Base-by-base conservation (phyloP, 495 filamentous ascomycete species). In the Halenospora varia region DNA sequence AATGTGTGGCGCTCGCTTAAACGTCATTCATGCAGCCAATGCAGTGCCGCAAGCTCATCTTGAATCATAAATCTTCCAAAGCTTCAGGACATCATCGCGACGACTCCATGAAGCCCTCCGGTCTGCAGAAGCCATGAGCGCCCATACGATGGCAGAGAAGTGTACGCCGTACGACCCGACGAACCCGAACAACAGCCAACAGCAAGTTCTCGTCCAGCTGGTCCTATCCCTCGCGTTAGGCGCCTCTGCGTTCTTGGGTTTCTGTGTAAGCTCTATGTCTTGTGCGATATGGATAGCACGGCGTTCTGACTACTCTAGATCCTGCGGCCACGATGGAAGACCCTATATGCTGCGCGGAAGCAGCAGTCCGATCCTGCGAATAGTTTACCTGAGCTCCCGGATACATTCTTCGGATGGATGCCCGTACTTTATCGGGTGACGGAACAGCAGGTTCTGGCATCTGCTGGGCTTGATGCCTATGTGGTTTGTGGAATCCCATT, bases 341-440 rank as follows among this genome's bases (percentile, higher is more conserved):
- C 84, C 24, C 82, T 99, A 13, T 99, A 97, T 70, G 91, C 92
- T 20, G 93, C 95, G 15, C 84, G 95, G 53, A 91, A 88, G 68
- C 79, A 84, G 63, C 83, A 84, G 62, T 75, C 77, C 61, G 73
- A 84, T 63, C 82, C 83, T 22, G 83, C 87, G n/a, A 82, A 84
- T n/a, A 73, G 75, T 11, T 75, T 97, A 25, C 95, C 95, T 3
- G 82, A 87, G 44, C 84, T 99, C 4, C 92, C 95, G 46, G 83
- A 91, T 65, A 86, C 80, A 29, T 85, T 96, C 64, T 89, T 97
- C 60, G 94, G 92, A 66, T 99, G 95, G 95, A 94, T 97, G 26
- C 86, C 90, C 1, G 82, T 85, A 10, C 75, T 99, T n/a, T 94
- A 93, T 77, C 77, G 73, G 50, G 88, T 99, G 50, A 90, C 88